phyloP scores from a whole-genome alignment of 2,329 filamentous ascomycete genomes.

The Tolypocladium amazonense region DNA sequence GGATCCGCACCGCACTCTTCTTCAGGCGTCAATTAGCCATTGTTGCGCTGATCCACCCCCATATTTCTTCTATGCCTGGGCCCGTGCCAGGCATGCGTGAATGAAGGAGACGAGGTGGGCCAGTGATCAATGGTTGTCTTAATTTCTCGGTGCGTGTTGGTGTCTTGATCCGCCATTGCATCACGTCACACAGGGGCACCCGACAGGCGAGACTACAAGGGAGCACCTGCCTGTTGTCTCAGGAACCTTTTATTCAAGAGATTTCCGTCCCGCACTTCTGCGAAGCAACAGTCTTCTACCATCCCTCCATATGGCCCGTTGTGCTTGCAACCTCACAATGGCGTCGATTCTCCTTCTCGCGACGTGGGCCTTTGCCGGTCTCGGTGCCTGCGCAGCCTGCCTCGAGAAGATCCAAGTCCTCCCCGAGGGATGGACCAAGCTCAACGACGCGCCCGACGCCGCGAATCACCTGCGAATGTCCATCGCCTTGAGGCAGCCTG shows the following conservation, averaged over 20 bases:
- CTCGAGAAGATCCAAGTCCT: conserved; percentile 16
- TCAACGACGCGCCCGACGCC: conserved; percentile 11
- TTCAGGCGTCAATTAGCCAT: background rate
- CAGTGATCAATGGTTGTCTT: background rate
- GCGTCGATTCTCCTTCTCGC: conserved; percentile 5
- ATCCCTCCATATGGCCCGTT: background rate
- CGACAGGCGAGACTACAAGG: background rate
- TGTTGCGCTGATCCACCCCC: background rate
- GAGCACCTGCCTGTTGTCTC: background rate
- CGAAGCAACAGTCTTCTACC: background rate
- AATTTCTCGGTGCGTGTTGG: background rate
- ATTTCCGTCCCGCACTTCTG: background rate
- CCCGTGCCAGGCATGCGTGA: background rate
- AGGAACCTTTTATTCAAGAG: background rate
- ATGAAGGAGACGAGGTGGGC: background rate
- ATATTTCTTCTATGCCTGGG: background rate
- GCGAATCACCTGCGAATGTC: conserved; percentile 16
- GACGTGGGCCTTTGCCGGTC: conserved; percentile 11
- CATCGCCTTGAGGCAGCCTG: conserved; percentile 21
- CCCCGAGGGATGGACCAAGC: conserved; percentile 19
- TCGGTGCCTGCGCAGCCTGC: conserved; percentile 11
- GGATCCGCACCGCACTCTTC: background rate
- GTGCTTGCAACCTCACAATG: conserved; percentile 3
- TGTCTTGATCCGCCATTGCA: background rate
- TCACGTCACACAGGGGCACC: background rate